A percentile compares a stretch with the other conserved stretches of the same genome.
phyloP scores from a whole-genome alignment of 148 eudicot species.

The Chenopodium suecicum region DNA sequence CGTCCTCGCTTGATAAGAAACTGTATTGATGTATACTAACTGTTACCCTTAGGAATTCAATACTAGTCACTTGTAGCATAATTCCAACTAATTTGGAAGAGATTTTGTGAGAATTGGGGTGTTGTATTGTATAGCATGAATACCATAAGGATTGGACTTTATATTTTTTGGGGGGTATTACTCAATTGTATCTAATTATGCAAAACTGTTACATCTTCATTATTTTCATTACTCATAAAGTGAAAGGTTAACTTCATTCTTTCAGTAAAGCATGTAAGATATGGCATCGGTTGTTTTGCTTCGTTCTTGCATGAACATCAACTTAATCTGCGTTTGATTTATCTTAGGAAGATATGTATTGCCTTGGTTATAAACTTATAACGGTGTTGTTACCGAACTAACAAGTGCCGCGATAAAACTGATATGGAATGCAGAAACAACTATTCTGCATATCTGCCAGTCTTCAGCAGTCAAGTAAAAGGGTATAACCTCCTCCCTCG shows the following conservation, averaged over 20 bases:
- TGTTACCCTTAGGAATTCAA: neutral
- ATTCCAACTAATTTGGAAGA: conserved; percentile 3
- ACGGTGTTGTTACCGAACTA: too few species aligned
- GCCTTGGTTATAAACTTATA: too few species aligned
- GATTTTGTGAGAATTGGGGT: conserved; percentile 8
- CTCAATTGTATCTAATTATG: conserved; percentile 7
- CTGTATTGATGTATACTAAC: neutral
- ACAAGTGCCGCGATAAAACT: too few species aligned
- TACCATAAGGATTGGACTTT: neutral
- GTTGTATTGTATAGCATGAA: conserved; percentile 21
- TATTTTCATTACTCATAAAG: neutral
- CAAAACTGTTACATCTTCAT: neutral
- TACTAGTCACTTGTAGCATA: conserved; percentile 14
- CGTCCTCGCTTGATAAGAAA: neutral
- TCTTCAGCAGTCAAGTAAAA: too few species aligned
- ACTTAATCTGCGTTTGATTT: conserved; percentile 1
- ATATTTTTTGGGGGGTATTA: neutral
- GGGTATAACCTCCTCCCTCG: too few species aligned
- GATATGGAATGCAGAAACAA: too few species aligned
- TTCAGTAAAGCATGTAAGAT: neutral
- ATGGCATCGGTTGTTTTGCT: neutral
- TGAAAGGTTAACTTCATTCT: neutral
- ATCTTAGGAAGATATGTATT: too few species aligned
- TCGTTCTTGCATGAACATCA: neutral
- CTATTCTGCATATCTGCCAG: too few species aligned